A percentile compares a stretch with the other conserved stretches of the same genome.
These are phyloP conservation scores for Cnidoscolus chayamansa DNA, from an alignment of 441 rosid species.

Conservation along the genomic window DNA sequence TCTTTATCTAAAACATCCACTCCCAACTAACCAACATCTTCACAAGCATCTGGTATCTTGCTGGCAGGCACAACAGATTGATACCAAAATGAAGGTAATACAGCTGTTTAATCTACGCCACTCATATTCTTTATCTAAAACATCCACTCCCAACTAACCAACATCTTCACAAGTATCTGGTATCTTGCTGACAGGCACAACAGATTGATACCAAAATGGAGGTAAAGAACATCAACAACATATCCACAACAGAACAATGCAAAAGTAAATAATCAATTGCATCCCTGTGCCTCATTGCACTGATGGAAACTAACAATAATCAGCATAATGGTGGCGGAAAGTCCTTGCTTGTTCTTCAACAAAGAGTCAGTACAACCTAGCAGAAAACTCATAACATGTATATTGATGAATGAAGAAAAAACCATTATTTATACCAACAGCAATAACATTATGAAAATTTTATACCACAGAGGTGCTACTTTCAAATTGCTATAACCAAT, in stretches of 20 bases:
- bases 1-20: background rate
- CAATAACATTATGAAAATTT: too few species aligned
- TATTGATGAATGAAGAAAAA: background rate
- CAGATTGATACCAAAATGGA: background rate
- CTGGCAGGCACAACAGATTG: background rate
- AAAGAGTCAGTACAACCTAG: background rate
- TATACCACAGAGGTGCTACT: background rate
- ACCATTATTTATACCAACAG: background rate
- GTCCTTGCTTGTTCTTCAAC: background rate
- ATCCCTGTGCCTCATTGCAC: background rate
- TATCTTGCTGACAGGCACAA: background rate
- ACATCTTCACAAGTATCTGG: background rate
- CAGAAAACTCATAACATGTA: background rate
- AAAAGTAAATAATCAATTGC: background rate
- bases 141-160: too few species aligned
- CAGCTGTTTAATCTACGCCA: background rate
- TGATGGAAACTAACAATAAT: background rate
- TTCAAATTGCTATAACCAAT: background rate
- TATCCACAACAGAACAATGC: background rate
- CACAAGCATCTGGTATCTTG: background rate
- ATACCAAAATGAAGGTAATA: too few species aligned
- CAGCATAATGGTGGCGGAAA: background rate
- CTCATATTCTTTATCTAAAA: background rate
- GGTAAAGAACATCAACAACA: background rate
- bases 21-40: too few species aligned